These are phyloP conservation scores for Fragaria iinumae DNA, from an alignment of 306 rosid species.

Conservation along the genomic window DNA sequence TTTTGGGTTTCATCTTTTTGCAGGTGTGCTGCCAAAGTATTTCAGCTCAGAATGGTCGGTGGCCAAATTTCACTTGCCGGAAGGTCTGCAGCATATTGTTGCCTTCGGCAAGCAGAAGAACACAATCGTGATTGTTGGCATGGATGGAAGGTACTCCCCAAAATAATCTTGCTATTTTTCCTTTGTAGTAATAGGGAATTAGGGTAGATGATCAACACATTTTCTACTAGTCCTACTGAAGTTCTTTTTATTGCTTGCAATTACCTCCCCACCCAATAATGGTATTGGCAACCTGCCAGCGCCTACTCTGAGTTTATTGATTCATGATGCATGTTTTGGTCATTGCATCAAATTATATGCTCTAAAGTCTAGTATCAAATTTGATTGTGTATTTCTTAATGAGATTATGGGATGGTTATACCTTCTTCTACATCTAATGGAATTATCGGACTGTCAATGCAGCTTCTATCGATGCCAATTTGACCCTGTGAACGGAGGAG, in stretches of 20 bases:
- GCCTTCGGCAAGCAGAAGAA: slow-evolving; percentile 76
- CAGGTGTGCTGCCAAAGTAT: slow-evolving; percentile 47
- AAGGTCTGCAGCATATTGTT: slow-evolving; percentile 47
- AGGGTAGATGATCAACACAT: background rate
- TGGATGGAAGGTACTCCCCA: slow-evolving; percentile 72
- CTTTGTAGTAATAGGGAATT: background rate
- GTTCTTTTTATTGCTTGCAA: background rate
- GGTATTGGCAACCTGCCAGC: background rate
- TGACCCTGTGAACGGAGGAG: slow-evolving; percentile 63
- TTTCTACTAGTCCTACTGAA: background rate
- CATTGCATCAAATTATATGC: background rate
- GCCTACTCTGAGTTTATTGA: background rate
- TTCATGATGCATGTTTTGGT: background rate
- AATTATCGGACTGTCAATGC: slow-evolving; percentile 28
- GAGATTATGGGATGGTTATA: background rate
- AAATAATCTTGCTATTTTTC: background rate
- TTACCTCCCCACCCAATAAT: background rate
- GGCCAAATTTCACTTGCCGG: slow-evolving; percentile 1
- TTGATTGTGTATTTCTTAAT: background rate
- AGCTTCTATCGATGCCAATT: slow-evolving; percentile 77
- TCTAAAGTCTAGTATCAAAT: background rate
- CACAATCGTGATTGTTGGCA: slow-evolving; percentile 67
- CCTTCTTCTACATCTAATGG: background rate
- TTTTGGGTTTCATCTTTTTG: slow-evolving; percentile 14
- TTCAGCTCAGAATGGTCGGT: slow-evolving; percentile 9